phyloP scores from a whole-genome alignment of 78 protist species.

The Planoprotostelium fungivorum region DNA sequence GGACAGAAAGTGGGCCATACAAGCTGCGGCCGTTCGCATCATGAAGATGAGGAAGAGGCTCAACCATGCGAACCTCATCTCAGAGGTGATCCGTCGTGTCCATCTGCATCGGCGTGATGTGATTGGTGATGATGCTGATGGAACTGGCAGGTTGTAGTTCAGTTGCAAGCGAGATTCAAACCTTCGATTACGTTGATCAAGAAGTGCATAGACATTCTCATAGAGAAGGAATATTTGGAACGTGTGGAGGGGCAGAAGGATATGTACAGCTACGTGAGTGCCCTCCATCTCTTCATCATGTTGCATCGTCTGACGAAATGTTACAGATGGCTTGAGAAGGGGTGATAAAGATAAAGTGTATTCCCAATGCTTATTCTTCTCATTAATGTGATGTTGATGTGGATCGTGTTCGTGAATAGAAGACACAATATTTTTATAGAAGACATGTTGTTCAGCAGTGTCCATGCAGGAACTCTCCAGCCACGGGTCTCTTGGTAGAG shows the following conservation, averaged over 20 bases:
- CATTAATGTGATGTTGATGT: too few relatives aligned
- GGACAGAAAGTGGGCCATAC: constrained; percentile 66
- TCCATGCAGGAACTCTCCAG: too few relatives aligned
- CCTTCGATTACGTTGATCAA: constrained; percentile 72
- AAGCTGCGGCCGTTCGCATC: constrained; percentile 89
- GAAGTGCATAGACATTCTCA: constrained; percentile 80
- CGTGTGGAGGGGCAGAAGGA: constrained; percentile 69
- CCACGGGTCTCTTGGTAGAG: too few relatives aligned
- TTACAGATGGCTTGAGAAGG: too few relatives aligned
- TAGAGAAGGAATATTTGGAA: constrained; percentile 76
- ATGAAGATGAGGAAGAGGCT: constrained; percentile 86
- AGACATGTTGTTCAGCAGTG: too few relatives aligned
- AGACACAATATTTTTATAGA: too few relatives aligned
- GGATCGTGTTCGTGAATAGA: too few relatives aligned
- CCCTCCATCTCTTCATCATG: too few relatives aligned
- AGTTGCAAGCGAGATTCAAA: constrained; percentile 66
- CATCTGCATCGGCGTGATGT: not conserved
- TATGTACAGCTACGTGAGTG: constrained; percentile 57
- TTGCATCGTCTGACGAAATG: too few relatives aligned
- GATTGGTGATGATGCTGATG: not conserved
- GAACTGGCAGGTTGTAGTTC: not conserved
- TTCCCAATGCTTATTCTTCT: too few relatives aligned
- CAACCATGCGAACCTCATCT: constrained; percentile 61
- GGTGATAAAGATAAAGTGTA: too few relatives aligned
- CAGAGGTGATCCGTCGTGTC: constrained; percentile 51